Base-by-base conservation (phyloP, 1,284 basidiomycete species). In the Ustilago sp. region DNA sequence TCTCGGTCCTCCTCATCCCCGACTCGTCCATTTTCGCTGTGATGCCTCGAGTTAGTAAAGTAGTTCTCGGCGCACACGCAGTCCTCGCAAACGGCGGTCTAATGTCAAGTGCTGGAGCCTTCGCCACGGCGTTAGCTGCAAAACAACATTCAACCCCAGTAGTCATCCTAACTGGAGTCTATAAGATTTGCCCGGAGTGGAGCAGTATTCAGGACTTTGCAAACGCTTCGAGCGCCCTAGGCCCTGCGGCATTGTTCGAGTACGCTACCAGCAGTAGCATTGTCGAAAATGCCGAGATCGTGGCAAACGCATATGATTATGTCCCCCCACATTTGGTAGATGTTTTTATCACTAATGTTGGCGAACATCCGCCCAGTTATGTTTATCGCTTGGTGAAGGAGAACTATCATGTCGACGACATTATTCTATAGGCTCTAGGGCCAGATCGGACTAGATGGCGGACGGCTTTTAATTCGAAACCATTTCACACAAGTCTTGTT, bases 11-110 rank as follows among this genome's bases (percentile, higher is more conserved):
- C 85, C 92, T 99, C 59, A 92, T 99, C 52, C 95, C 96, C 45
- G 96, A 98, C 87, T 94, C 93, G 17, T 94, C 94, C 45, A 92
- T 98, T 85, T 97, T 93, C 86, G 94, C 94, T 13, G 90, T 99
- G 77, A 94, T 99, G 92, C 96, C 96, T 4, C 91, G 96, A 71
- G 93, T 98, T 60, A 97, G 95, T 87, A 99, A 99, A 88, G 92
- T 98, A 75, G 91, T 98, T 72, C 89, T 98, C 56, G 94, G 94
- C 54, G 93, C 95, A 8, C 96, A 98, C 69, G 91, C 93, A 9
- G 93, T 99, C 76, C 91, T 97, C 50, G 95, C 96, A 36, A 97
- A 98, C 85, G 96, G 96, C 23, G 95, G 95, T 2, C 91, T 98
- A 88, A 94, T 97, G 82, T 92, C 94, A 2, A 90, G 93, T 53